Evolutionary conservation across 352 stramenopile genomes (phyloP).

Genomic region (Albugo candida): DNA sequence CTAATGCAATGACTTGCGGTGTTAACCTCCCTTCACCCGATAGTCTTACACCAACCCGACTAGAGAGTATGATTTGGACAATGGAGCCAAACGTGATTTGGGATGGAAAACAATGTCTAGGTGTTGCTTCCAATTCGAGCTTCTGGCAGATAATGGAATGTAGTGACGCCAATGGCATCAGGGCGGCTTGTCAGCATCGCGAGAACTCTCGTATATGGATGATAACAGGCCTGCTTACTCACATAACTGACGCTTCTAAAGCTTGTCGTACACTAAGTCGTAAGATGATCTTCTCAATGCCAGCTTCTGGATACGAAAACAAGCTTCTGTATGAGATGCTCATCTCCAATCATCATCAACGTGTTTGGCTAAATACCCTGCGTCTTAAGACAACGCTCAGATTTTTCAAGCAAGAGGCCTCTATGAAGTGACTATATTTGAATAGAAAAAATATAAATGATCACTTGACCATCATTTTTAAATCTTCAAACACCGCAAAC

Average conservation of each 20-base stretch:
- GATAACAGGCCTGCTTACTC: constrained; percentile 13
- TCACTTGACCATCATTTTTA: no score
- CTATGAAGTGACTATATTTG: no score
- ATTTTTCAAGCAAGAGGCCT: no score
- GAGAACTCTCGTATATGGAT: constrained; percentile 13
- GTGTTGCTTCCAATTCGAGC: constrained; percentile 15
- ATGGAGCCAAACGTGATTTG: constrained; percentile 16
- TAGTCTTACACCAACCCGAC: constrained; percentile 67
- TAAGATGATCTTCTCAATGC: constrained; percentile 17
- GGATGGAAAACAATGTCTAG: constrained; percentile 25
- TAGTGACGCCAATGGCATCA: constrained; percentile 11
- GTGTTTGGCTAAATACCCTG: constrained; percentile 23
- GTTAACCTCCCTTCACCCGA: constrained; percentile 67
- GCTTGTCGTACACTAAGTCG: constrained; percentile 9
- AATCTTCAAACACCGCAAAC: no score
- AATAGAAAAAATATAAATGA: no score
- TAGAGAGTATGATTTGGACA: constrained; percentile 51
- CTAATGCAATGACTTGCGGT: constrained; percentile 36
- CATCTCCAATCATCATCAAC: constrained; percentile 4
- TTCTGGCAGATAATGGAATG: constrained; percentile 46
- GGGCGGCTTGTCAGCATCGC: constrained; percentile 18
- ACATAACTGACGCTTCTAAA: constrained; percentile 17
- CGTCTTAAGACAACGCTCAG: no score
- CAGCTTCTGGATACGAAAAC: constrained; percentile 36
- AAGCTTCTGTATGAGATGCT: constrained; percentile 21